phyloP scores from a whole-genome alignment of 495 filamentous ascomycete genomes.

The Penicillium cataractarum region DNA sequence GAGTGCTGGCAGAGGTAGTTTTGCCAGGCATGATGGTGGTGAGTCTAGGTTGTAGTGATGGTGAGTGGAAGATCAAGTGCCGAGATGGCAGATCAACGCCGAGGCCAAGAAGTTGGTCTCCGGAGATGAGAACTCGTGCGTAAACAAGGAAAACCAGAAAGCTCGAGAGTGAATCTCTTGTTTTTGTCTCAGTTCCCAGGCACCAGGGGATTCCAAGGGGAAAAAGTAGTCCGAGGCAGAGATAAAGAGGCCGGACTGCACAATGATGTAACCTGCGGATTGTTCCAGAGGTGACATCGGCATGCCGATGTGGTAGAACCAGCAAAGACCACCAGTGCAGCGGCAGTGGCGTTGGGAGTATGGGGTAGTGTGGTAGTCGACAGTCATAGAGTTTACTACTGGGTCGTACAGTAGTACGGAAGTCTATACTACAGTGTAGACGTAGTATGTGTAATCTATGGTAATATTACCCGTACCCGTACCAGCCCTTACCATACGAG shows the following conservation, averaged over 20 bases:
- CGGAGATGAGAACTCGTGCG: too few relatives aligned
- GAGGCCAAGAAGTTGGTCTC: not conserved
- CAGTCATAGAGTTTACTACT: not conserved
- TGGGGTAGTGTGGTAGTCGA: constrained; percentile 4
- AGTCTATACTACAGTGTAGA: not conserved
- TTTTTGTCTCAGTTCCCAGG: not conserved
- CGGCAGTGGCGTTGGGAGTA: not conserved
- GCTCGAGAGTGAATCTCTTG: too few relatives aligned
- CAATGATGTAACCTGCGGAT: constrained; percentile 31
- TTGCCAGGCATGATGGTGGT: constrained; percentile 45
- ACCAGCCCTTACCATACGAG: not conserved
- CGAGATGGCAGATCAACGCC: not conserved
- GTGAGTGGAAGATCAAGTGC: not conserved
- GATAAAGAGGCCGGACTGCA: constrained; percentile 5
- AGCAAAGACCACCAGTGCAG: constrained; percentile 1
- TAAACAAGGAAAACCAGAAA: not conserved
- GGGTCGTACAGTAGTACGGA: not conserved
- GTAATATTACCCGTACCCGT: not conserved
- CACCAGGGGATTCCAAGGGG: not conserved
- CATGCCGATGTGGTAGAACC: constrained; percentile 33
- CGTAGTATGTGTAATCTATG: not conserved
- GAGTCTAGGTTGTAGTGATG: not conserved
- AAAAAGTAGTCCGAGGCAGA: not conserved
- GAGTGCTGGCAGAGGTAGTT: constrained; percentile 24
- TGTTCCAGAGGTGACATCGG: constrained; percentile 27